These are phyloP conservation scores for Amanita molliuscula DNA, from an alignment of 768 basidiomycete genomes.

Conservation along the genomic window DNA sequence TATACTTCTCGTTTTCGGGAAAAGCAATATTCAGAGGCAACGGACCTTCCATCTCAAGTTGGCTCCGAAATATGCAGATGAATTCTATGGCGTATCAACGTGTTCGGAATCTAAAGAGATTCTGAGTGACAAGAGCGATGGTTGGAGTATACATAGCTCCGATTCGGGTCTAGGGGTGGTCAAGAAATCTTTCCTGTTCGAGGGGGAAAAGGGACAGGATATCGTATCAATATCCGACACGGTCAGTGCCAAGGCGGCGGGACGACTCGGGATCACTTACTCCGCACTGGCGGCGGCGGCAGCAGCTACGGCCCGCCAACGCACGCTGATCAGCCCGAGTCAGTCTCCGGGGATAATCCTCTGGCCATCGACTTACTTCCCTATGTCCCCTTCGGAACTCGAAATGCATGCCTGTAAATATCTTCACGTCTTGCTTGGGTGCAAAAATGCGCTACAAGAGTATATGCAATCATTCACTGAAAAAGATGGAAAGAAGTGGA, in stretches of 20 bases:
- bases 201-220: background rate
- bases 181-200: background rate
- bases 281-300: constrained; percentile 17
- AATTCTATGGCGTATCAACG: background rate
- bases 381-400: constrained; percentile 45
- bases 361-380: constrained; percentile 48
- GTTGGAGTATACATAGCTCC: constrained; percentile 3
- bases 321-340: constrained; percentile 12
- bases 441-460: constrained; percentile 45
- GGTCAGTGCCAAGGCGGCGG: constrained; percentile 30
- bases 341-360: constrained; percentile 60
- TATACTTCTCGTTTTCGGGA: constrained; percentile 42
- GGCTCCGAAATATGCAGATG: constrained; percentile 35
- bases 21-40: constrained; percentile 29
- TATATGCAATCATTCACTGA: constrained; percentile 31
- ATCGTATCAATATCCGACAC: constrained; percentile 1
- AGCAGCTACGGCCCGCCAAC: constrained; percentile 6
- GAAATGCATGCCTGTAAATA: constrained; percentile 72
- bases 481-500: constrained; percentile 22
- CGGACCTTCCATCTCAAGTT: constrained; percentile 45
- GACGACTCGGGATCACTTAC: constrained; percentile 28
- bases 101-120: background rate
- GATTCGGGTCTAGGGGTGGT: constrained; percentile 3
- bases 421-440: constrained; percentile 53
- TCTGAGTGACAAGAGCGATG: background rate